Conservation (phyloP, 1,139 yeast species). For the Suhomyces ambrosiae region DNA sequence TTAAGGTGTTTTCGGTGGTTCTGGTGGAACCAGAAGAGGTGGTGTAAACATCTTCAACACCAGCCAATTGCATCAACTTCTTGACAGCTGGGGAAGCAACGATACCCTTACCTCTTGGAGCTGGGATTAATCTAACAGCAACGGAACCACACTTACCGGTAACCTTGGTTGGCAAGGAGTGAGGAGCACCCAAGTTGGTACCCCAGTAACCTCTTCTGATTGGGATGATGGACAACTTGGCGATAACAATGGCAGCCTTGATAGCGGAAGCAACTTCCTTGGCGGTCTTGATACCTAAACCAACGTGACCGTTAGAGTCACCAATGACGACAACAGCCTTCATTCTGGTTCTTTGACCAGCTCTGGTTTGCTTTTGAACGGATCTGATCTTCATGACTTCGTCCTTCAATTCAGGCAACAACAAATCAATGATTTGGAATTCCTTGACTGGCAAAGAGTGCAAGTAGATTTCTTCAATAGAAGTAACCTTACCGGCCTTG, state of each 20-base stretch:
- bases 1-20: slow-evolving; percentile 99
- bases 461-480: slow-evolving; percentile 97
- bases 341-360: slow-evolving; percentile 99
- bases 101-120: slow-evolving; percentile 99
- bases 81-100: slow-evolving; percentile 99
- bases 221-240: slow-evolving; percentile 98
- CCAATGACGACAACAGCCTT: slow-evolving; percentile 99
- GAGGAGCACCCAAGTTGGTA: slow-evolving; percentile 99
- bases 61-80: slow-evolving; percentile 98
- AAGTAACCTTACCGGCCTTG: slow-evolving; percentile 96
- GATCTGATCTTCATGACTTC: slow-evolving; percentile 99
- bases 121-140: slow-evolving; percentile 97
- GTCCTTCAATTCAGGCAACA: slow-evolving; percentile 94
- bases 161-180: slow-evolving; percentile 96
- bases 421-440: slow-evolving; percentile 96
- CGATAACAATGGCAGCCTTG: slow-evolving; percentile 99
- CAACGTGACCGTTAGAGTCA: slow-evolving; percentile 99
- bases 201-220: slow-evolving; percentile 99
- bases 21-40: slow-evolving; percentile 99
- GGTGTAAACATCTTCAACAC: slow-evolving; percentile 99
- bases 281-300: slow-evolving; percentile 99
- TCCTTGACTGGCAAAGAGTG: slow-evolving; percentile 99
- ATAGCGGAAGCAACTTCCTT: slow-evolving; percentile 99
- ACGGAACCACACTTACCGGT: slow-evolving; percentile 99
- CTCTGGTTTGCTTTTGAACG: slow-evolving; percentile 99